Base-by-base conservation (phyloP, 768 basidiomycete genomes). In the Neoboletus magnificus region DNA sequence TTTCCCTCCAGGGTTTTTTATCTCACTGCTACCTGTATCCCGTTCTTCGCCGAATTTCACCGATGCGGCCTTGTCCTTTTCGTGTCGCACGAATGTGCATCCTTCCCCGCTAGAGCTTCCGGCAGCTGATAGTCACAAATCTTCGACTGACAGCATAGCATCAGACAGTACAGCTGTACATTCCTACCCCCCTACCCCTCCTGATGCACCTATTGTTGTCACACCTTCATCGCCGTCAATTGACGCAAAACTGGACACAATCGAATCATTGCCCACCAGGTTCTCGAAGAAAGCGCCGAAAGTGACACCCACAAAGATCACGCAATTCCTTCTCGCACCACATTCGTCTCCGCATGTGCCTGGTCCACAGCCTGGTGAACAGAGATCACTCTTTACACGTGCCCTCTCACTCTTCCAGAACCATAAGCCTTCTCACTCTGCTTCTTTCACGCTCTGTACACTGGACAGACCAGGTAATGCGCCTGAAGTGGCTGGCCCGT, bases 1-100 rank as follows among this genome's bases (percentile, higher is more conserved):
- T 5, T 91, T 91, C 59, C 86, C 88, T 1, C 84, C 82, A 13
- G 73, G 80, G 4, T 75, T 78, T 12, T 83, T 76, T 57, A 85
- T 86, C 29, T 77, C 82, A 1, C 64, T 86, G 9, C 71, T 75
- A 23, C 82, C 84, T 10, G 72, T 85, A 0, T 71, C 80, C 4
- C 73, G 70, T 25, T 69, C 71, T 27, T 78, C 81, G 0, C 76
- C 77, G 1, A 72, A 79, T 55, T 78, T 82, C 56, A 70, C 71
- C 8, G 79, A 84, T 7, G 83, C 79, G 0, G 76, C 82, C 5
- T 69, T 85, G 40, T 73, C 75, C 0, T 81, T 85, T 60, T 75
- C 73, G 15, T 81, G 80, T 45, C 77, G 81, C 45, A 85, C 82
- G 15, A 81, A 76, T 43, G 57, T 41, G 29, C 66, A 68, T 16